phyloP scores from a whole-genome alignment of 208 protist genomes.

The Acanthamoeba quina region DNA sequence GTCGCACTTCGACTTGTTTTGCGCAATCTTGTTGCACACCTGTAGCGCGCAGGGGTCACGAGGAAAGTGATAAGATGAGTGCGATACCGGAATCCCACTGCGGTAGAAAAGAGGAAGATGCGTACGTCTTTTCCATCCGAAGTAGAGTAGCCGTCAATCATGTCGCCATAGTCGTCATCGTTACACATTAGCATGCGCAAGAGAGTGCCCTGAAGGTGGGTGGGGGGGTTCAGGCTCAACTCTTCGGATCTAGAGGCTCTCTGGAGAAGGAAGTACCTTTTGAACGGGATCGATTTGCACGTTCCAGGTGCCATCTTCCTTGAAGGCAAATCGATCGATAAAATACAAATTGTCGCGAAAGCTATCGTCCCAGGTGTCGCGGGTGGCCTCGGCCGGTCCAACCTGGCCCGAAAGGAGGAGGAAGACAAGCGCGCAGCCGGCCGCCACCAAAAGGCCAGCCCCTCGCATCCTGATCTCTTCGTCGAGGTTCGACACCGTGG shows the following conservation, averaged over 20 bases:
- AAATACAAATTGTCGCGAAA: background rate
- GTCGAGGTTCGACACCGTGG: too few relatives aligned
- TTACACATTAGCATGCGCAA: background rate
- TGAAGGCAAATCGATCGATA: conserved; percentile 33
- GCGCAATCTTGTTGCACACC: conserved; percentile 11
- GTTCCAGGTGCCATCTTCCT: conserved; percentile 34
- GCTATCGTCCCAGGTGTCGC: background rate
- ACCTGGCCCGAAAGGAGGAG: background rate
- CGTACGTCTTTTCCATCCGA: background rate
- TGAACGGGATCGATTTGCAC: conserved; percentile 27
- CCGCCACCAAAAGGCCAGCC: background rate
- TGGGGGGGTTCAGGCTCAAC: background rate
- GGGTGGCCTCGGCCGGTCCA: background rate
- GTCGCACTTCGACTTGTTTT: background rate
- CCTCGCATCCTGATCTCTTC: background rate
- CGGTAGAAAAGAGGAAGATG: background rate
- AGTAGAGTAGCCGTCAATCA: background rate
- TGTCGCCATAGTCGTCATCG: background rate
- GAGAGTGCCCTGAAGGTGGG: background rate
- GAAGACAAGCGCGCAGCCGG: background rate
- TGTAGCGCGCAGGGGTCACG: background rate
- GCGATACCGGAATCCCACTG: background rate
- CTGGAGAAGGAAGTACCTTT: background rate
- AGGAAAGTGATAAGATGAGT: too few relatives aligned
- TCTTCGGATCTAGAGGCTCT: background rate